Conservation (phyloP, 768 basidiomycete genomes). For the Lactarius trivialis region DNA sequence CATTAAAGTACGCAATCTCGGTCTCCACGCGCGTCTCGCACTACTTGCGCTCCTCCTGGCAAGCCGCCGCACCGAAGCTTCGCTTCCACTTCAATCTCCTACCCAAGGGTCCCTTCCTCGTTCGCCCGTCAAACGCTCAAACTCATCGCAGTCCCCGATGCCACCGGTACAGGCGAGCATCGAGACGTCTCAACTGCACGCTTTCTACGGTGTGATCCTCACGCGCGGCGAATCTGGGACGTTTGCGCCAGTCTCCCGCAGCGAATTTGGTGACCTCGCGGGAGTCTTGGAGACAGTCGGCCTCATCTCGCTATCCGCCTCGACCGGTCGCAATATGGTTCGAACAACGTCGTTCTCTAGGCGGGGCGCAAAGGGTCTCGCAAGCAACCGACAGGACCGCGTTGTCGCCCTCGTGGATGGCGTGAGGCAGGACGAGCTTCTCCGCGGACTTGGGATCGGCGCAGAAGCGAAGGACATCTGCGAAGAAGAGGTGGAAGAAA, state of each 20-base stretch:
- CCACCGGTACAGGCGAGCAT: constrained; percentile 35
- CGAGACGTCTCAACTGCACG: constrained; percentile 55
- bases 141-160: constrained; percentile 30
- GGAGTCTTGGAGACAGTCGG: constrained; percentile 71
- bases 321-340: constrained; percentile 41
- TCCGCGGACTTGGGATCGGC: constrained; percentile 59
- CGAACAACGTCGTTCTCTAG: constrained; percentile 54
- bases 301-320: constrained; percentile 41
- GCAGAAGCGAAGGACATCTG: constrained; percentile 33
- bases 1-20: constrained; percentile 58
- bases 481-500: constrained; percentile 45
- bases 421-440: constrained; percentile 58
- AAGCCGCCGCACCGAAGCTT: constrained; percentile 52
- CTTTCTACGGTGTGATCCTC: constrained; percentile 57
- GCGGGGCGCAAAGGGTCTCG: constrained; percentile 25
- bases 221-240: constrained; percentile 46
- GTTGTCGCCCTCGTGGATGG: constrained; percentile 56
- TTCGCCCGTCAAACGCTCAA: constrained; percentile 49
- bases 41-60: constrained; percentile 61
- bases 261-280: constrained; percentile 69
- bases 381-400: constrained; percentile 25
- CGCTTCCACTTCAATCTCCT: constrained; percentile 35
- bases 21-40: constrained; percentile 67
- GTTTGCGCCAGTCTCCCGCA: constrained; percentile 62
- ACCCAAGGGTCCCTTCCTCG: constrained; percentile 31